A percentile compares a stretch with the other conserved stretches of the same genome.
Evolutionary conservation across 2,329 filamentous ascomycete species (phyloP).

Genomic region (Botryotinia convoluta): DNA sequence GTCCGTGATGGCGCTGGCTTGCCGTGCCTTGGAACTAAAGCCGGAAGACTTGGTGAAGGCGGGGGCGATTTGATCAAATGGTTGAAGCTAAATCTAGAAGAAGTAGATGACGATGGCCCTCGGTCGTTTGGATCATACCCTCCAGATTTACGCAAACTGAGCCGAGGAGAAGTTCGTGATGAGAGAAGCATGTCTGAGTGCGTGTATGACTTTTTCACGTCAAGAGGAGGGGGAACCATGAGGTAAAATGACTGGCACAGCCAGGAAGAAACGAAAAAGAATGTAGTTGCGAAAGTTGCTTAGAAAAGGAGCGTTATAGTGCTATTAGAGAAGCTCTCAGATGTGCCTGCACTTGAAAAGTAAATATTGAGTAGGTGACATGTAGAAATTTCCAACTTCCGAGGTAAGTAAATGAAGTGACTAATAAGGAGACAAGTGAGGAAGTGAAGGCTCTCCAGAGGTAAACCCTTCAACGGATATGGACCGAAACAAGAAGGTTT

Average conservation of each 20-base stretch:
- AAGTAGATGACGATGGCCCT: conserved; percentile 56
- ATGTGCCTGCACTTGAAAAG: conserved; percentile 32
- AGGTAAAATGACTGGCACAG: conserved; percentile 33
- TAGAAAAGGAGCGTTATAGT: conserved; percentile 23
- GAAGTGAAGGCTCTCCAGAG: not conserved
- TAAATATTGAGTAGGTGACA: conserved; percentile 14
- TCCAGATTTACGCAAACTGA: conserved; percentile 55
- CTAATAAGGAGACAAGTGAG: not conserved
- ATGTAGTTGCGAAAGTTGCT: conserved; percentile 28
- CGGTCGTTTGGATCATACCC: conserved; percentile 54
- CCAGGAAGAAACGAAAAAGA: conserved; percentile 28
- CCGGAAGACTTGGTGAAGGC: conserved; percentile 68
- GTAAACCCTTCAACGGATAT: conserved; percentile 10
- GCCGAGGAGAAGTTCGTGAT: conserved; percentile 44
- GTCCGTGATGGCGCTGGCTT: conserved; percentile 51
- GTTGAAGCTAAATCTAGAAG: conserved; percentile 63
- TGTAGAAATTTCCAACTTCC: conserved; percentile 3
- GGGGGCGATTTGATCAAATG: conserved; percentile 68
- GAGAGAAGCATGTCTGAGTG: conserved; percentile 41
- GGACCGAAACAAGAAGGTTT: conserved; percentile 2
- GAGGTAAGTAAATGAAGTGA: conserved; percentile 5
- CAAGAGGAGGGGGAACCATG: conserved; percentile 34
- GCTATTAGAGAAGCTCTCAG: conserved; percentile 18
- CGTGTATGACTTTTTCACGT: conserved; percentile 40
- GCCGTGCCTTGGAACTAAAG: conserved; percentile 62